Conservation (phyloP, 2,329 filamentous ascomycete genomes). For the Aspergillus tamarii region DNA sequence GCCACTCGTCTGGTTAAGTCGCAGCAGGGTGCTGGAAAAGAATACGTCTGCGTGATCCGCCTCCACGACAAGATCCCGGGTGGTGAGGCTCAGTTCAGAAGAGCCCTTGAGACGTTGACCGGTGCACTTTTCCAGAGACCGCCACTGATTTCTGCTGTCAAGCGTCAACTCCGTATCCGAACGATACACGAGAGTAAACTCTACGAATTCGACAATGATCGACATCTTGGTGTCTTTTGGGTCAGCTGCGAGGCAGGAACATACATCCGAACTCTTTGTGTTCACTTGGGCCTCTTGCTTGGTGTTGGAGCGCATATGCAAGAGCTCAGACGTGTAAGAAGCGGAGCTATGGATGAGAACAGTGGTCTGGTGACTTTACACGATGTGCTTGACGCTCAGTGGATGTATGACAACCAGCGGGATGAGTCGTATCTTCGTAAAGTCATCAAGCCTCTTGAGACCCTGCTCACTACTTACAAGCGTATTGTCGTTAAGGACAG, state of each 20-base stretch:
- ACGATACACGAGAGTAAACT: conserved; percentile 98
- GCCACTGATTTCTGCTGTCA: conserved; percentile 96
- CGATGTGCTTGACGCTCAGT: conserved; percentile 94
- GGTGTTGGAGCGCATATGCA: conserved; percentile 97
- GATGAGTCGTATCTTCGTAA: conserved; percentile 90
- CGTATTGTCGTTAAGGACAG: conserved; percentile 97
- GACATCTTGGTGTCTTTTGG: conserved; percentile 98
- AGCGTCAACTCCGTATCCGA: conserved; percentile 96
- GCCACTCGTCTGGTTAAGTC: conserved; percentile 98
- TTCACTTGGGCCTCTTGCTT: conserved; percentile 77
- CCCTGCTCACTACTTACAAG: conserved; percentile 90
- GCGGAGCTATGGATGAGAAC: conserved; percentile 91
- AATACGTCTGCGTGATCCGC: conserved; percentile 95
- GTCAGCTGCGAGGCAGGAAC: conserved; percentile 98
- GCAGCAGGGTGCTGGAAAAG: conserved; percentile 97
- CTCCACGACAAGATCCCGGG: conserved; percentile 95
- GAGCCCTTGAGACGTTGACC: conserved; percentile 92
- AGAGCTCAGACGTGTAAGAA: conserved; percentile 90
- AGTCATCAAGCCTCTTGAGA: conserved; percentile 92
- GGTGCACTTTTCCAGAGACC: conserved; percentile 97
- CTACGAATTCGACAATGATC: conserved; percentile 96
- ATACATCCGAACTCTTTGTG: conserved; percentile 97
- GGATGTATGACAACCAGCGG: conserved; percentile 91
- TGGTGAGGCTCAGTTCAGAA: conserved; percentile 87
- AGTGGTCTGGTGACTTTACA: conserved; percentile 90